Percentiles rank a stretch among this genome's conserved stretches.
Conservation (phyloP, 345 rosid species). For the Arabidopsis arenosa region DNA sequence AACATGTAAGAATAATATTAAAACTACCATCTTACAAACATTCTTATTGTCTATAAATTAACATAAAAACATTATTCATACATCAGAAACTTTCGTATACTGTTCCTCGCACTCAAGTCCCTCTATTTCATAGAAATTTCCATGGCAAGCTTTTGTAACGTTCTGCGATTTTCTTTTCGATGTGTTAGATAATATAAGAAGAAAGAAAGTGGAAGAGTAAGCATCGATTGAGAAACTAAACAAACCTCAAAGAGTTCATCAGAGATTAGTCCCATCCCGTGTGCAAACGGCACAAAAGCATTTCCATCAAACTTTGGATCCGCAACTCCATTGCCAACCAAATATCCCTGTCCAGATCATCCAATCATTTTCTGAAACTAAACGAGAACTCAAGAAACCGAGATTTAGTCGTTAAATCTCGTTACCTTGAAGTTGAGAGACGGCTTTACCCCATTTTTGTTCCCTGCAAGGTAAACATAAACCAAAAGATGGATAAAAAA, state of each 20-base stretch:
- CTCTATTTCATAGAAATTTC: slow-evolving; percentile 55
- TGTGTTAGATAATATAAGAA: not conserved
- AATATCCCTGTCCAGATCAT: slow-evolving; percentile 64
- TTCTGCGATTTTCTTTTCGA: slow-evolving; percentile 49
- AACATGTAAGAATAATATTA: not conserved
- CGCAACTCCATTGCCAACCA: slow-evolving; percentile 94
- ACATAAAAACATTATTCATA: not conserved
- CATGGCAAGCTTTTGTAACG: slow-evolving; percentile 60
- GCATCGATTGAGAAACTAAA: not conserved
- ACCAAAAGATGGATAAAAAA: not conserved
- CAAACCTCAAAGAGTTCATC: slow-evolving; percentile 78
- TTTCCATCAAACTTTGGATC: slow-evolving; percentile 79
- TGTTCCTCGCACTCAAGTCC: slow-evolving; percentile 42
- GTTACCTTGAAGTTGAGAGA: slow-evolving; percentile 73
- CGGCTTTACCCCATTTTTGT: slow-evolving; percentile 68
- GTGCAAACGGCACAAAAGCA: slow-evolving; percentile 87
- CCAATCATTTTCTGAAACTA: not conserved
- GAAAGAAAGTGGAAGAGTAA: not conserved
- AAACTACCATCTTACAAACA: not conserved
- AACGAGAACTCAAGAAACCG: not conserved
- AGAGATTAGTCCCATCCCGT: slow-evolving; percentile 95
- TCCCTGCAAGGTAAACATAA: slow-evolving; percentile 52
- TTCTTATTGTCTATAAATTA: not conserved
- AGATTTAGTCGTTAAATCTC: not conserved
- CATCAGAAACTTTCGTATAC: slow-evolving; percentile 52